phyloP scores from a whole-genome alignment of 352 stramenopile species.

The Pilasporangium apinafurcum region DNA sequence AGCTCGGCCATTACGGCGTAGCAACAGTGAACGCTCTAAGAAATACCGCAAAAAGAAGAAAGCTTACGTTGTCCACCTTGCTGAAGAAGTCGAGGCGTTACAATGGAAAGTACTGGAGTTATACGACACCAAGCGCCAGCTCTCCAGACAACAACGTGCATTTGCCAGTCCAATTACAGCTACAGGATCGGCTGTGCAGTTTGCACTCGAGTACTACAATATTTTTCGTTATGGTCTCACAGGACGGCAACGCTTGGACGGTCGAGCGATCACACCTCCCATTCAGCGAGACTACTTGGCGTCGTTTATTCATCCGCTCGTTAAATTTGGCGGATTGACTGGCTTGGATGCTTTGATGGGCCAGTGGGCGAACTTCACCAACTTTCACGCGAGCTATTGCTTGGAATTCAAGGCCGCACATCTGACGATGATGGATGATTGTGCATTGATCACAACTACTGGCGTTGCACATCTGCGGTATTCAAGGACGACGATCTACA shows the following conservation, averaged over 20 bases:
- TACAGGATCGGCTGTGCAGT: constrained; percentile 11
- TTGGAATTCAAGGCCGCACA: constrained; percentile 14
- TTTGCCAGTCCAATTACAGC: constrained; percentile 16
- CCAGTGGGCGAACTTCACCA: constrained; percentile 18
- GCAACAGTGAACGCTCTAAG: constrained; percentile 9
- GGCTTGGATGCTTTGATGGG: constrained; percentile 14
- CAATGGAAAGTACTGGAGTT: constrained; percentile 18
- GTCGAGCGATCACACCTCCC: not conserved
- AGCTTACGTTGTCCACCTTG: not conserved
- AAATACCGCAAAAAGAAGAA: constrained; percentile 11
- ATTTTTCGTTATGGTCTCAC: constrained; percentile 22
- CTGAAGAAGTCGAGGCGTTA: constrained; percentile 5
- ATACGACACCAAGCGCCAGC: constrained; percentile 9
- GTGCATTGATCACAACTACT: constrained; percentile 13
- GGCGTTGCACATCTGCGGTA: constrained; percentile 37
- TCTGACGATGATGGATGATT: constrained; percentile 13
- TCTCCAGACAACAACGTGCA: constrained; percentile 14
- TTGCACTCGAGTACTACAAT: constrained; percentile 29
- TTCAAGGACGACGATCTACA: constrained; percentile 32
- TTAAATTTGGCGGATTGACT: constrained; percentile 11
- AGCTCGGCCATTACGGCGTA: constrained; percentile 3
- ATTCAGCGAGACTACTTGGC: constrained; percentile 17
- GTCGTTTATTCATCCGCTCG: constrained; percentile 14
- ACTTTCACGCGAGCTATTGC: constrained; percentile 20
- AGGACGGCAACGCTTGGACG: not conserved